Evolutionary conservation across 192 early-diverging fungal species (phyloP), one percentile per base, ranked within the genome.

Genomic region (Pilaira anomala): DNA sequence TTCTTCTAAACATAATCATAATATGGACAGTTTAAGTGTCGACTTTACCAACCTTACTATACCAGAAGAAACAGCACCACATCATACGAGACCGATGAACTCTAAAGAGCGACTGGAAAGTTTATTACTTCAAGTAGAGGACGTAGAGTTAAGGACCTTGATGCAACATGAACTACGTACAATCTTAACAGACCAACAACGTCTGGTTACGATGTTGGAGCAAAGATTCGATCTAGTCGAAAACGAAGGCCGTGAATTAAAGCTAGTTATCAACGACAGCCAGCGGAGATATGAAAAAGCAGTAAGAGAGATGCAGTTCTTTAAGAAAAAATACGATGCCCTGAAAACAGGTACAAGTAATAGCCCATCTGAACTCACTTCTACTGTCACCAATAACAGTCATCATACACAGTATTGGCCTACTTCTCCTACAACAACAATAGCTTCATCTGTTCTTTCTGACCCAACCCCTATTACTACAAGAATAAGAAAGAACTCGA

Each of bases 271-370:
- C 8, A 6, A n/a, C 7, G 66, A 68, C 3, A 36, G 59, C 8
- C 66, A 68, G 50, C 48, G 59, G n/a, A 58, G 66, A 22, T 73
- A 73, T 53, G 71, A 73, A n/a, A 73, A 73, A 33, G 71, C 71
- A 2, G 71, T 73, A 22, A 65, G 71, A 9, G 71, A 73, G 54
- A 67, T 68, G 66, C 71, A 73, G 24, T 73, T 73, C 30, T 73
- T 73, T 29, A 56, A 60, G 22, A 73, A 68, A 29, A 67, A 65
- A 44, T 68, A 73, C 14, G 71, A 73, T 1, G 13, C 19, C 4
- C 3, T 58, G 0, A 58, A 19, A 19, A 57, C 39, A 1, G 21
- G 12, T 19, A 39, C 2, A 6, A 29, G 33, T 55, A 40, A 40
- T 8, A 40, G 12, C 12, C 39, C 5, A 12, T 18, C 44, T 18